phyloP scores from a whole-genome alignment of 306 rosid species.

The Vachellia collinsii region DNA sequence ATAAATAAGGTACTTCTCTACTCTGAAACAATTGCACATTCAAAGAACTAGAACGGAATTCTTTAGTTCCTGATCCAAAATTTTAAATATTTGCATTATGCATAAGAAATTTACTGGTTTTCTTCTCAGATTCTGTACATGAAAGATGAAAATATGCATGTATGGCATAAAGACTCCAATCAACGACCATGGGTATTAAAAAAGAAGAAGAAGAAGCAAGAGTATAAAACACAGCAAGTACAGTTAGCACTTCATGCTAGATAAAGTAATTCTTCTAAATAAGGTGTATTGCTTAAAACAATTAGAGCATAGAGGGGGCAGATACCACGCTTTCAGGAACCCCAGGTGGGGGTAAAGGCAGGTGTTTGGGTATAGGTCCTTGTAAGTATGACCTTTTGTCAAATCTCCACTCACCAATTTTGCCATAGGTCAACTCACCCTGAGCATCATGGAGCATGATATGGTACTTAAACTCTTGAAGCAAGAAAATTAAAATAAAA shows the following conservation, averaged over 20 bases:
- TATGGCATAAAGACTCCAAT: constrained; percentile 6
- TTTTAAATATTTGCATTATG: constrained; percentile 15
- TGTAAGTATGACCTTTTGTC: constrained; percentile 88
- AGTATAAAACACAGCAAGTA: background rate
- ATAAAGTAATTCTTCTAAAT: constrained; percentile 24
- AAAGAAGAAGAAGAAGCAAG: background rate
- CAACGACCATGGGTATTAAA: background rate
- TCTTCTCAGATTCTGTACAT: constrained; percentile 24
- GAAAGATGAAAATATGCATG: constrained; percentile 24
- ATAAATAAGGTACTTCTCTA: background rate
- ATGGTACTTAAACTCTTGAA: constrained; percentile 9
- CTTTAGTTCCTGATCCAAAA: background rate
- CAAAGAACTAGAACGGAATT: background rate
- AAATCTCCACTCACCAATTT: constrained; percentile 94
- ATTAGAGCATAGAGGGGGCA: constrained; percentile 26
- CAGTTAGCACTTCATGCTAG: background rate
- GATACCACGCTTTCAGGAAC: constrained; percentile 99
- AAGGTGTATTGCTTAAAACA: background rate
- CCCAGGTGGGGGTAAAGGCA: constrained; percentile 89
- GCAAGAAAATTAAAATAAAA: constrained; percentile 12
- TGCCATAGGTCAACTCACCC: constrained; percentile 94
- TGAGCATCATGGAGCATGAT: constrained; percentile 38
- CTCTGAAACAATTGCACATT: constrained; percentile 1
- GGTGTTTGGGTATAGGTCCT: constrained; percentile 84
- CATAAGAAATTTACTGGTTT: background rate